Conservation (phyloP, 2,329 filamentous ascomycete species). For the Clonostachys byssicola region DNA sequence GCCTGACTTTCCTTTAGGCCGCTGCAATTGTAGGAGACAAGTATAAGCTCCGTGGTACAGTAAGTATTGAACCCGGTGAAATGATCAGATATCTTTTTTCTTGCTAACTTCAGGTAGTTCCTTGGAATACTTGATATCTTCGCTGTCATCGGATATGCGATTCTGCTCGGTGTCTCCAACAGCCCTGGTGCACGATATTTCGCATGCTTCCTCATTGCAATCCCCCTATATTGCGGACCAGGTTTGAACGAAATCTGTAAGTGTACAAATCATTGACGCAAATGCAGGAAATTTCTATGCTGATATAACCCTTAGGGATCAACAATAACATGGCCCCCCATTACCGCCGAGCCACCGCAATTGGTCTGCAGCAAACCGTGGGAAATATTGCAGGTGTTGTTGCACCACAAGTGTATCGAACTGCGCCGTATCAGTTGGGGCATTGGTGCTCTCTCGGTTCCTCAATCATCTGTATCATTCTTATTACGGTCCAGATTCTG, state of each 20-base stretch:
- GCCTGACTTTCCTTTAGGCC: not conserved
- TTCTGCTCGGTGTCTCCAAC: slow-evolving; percentile 40
- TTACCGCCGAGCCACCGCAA: slow-evolving; percentile 38
- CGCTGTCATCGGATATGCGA: slow-evolving; percentile 39
- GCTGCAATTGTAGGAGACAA: not conserved
- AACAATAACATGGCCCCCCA: slow-evolving; percentile 39
- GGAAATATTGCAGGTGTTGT: slow-evolving; percentile 42
- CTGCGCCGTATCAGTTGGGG: slow-evolving; percentile 22
- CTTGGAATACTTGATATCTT: not conserved
- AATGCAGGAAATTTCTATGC: no score
- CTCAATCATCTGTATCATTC: slow-evolving; percentile 4
- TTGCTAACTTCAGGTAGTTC: not conserved
- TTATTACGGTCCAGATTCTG: slow-evolving; percentile 4
- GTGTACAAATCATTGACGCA: not conserved
- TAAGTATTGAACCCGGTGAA: not conserved
- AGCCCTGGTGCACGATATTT: slow-evolving; percentile 45
- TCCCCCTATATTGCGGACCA: slow-evolving; percentile 40
- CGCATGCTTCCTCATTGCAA: slow-evolving; percentile 40
- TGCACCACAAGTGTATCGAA: slow-evolving; percentile 27
- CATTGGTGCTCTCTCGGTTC: slow-evolving; percentile 7
- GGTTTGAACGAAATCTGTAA: slow-evolving; percentile 37
- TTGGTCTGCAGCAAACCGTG: slow-evolving; percentile 38
- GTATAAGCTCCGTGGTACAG: not conserved
- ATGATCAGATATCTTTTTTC: no score
- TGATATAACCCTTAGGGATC: slow-evolving; percentile 18